Percentiles rank a stretch among this genome's conserved stretches.
phyloP scores from a whole-genome alignment of 495 filamentous ascomycete species.

The Hypoxylon perforatum region DNA sequence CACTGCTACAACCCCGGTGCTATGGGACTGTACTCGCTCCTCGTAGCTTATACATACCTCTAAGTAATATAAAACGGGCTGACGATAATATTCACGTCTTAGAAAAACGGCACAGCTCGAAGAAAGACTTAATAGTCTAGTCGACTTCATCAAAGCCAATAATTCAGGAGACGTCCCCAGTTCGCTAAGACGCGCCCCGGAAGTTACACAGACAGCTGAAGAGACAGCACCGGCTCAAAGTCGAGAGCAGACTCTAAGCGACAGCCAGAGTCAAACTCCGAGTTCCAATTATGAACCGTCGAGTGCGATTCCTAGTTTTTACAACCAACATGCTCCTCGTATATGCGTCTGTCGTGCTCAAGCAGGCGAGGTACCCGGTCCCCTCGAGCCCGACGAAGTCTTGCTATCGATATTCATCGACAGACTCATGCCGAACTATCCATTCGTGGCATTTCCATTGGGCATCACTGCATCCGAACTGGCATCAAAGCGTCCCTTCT shows the following conservation, averaged over 20 bases:
- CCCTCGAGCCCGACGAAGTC: slow-evolving; percentile 47
- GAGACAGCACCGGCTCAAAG: slow-evolving; percentile 1
- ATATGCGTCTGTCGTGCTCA: slow-evolving; percentile 41
- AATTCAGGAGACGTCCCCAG: slow-evolving; percentile 39
- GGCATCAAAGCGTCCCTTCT: slow-evolving; percentile 41
- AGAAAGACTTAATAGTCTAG: slow-evolving; percentile 48
- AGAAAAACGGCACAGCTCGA: slow-evolving; percentile 51
- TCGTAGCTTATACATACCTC: not conserved
- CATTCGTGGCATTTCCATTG: slow-evolving; percentile 51
- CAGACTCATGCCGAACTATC: slow-evolving; percentile 49
- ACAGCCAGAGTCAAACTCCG: slow-evolving; percentile 7
- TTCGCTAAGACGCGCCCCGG: slow-evolving; percentile 9
- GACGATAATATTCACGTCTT: slow-evolving; percentile 1
- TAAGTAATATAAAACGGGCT: not conserved
- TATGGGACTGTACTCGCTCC: no score
- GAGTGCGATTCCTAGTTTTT: slow-evolving; percentile 30
- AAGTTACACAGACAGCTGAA: not conserved
- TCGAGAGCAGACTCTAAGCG: not conserved
- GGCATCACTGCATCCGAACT: slow-evolving; percentile 39
- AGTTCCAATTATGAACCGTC: slow-evolving; percentile 1
- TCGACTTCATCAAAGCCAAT: slow-evolving; percentile 43
- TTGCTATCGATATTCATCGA: slow-evolving; percentile 49
- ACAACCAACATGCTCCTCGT: slow-evolving; percentile 43
- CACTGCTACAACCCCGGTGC: no score
- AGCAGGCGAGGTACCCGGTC: slow-evolving; percentile 27